Evolutionary conservation across 768 basidiomycete genomes (phyloP).

Genomic region (Naematelia aurantialba): DNA sequence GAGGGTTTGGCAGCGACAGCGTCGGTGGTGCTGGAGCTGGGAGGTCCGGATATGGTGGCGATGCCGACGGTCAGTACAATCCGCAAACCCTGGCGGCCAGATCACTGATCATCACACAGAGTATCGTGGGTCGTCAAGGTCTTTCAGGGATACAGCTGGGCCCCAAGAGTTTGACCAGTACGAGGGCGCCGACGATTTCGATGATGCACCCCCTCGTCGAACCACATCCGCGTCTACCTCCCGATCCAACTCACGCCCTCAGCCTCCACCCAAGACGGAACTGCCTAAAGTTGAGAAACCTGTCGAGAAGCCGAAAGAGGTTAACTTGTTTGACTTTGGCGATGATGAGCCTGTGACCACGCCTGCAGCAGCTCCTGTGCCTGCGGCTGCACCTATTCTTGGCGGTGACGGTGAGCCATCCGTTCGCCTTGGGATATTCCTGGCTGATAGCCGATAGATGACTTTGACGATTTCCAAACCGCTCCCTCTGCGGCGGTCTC

Average conservation of each 20-base stretch:
- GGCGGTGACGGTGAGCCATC: constrained; percentile 41
- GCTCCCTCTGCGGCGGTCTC: constrained; percentile 31
- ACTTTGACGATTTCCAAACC: constrained; percentile 55
- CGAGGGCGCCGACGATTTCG: constrained; percentile 87
- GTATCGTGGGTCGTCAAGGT: neutral
- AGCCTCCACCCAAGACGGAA: constrained; percentile 31
- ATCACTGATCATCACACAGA: neutral
- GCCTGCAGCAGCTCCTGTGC: constrained; percentile 40
- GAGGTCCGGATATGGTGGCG: constrained; percentile 40
- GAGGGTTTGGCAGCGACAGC: constrained; percentile 66
- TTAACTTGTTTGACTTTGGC: constrained; percentile 75
- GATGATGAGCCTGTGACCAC: constrained; percentile 60
- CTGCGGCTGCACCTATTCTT: constrained; percentile 15
- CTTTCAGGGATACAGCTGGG: neutral
- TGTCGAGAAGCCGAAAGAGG: constrained; percentile 55
- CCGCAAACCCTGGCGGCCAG: neutral
- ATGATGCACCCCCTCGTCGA: constrained; percentile 54
- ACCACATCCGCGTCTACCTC: constrained; percentile 20
- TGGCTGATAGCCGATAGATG: constrained; percentile 43
- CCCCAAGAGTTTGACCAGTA: constrained; percentile 73
- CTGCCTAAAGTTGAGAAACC: constrained; percentile 48
- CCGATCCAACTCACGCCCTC: constrained; percentile 11
- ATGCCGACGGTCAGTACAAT: constrained; percentile 35
- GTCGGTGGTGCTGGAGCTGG: constrained; percentile 46
- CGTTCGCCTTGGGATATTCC: neutral